Evolutionary conservation across 2,329 filamentous ascomycete genomes (phyloP), one percentile per base, ranked within the genome.

Genomic region (Alternaria panax): DNA sequence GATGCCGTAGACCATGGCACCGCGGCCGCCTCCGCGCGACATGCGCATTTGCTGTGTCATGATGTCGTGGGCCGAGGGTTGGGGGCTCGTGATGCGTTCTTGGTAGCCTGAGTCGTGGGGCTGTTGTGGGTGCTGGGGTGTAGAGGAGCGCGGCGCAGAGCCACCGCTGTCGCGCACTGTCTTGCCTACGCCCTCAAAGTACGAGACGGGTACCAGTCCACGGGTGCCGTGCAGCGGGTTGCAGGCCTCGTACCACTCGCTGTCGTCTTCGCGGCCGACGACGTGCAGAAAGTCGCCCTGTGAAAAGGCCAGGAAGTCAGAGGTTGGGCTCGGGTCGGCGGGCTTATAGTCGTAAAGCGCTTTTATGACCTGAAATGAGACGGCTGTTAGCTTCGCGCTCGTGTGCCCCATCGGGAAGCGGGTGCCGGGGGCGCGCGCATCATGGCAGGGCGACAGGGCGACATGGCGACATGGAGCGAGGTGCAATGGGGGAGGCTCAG

Each of bases 231-330:
- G 92, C 66, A 97, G 84, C 61, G 95, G 95, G 77, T 99, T 99
- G 84, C 93, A 98, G 56, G 94, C 95, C 81, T 98, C 95, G 85
- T 97, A 99, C 94, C 95, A 99, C 77, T 97, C 92, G 40, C 84
- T 82, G 77, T 98, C 94, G 83, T 97, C 90, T 82, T 98, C 95
- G 78, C 94, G 90, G 73, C 92, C 92, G 78, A 98, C 94, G 66
- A 99, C 95, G 82, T 98, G 94, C 78, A 99, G 95, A 80, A 98
- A 99, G 79, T 99, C 95, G 74, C 95, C 95, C 76, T 92, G 91
- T 67, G 90, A 92, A 80, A 99, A 99, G 76, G 91, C 90, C 72
- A 99, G 85, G 82, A 97, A 83, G 63, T 70, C 73, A 46, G 79
- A 76, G 58, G 65, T 90, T 77, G 94, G 90, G 53, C 81, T 81